Evolutionary conservation across 345 rosid genomes (phyloP).

Genomic region (Leavenworthia alabamica): DNA sequence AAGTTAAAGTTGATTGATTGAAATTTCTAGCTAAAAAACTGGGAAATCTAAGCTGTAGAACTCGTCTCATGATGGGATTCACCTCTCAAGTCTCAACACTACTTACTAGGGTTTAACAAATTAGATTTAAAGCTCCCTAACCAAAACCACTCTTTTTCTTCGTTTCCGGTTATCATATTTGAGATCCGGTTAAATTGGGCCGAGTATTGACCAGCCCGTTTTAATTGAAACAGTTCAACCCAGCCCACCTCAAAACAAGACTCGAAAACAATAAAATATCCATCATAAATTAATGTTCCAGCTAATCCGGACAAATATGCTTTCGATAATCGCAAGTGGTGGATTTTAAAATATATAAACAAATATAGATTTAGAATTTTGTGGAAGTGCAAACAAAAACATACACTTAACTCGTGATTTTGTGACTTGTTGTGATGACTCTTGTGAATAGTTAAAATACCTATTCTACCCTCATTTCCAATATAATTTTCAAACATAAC

Average conservation of each 20-base stretch:
- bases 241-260: not conserved
- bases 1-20: slow-evolving; percentile 10
- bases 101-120: slow-evolving; percentile 27
- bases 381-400: not conserved
- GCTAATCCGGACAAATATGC: slow-evolving; percentile 3
- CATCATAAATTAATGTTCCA: not conserved
- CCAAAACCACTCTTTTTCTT: slow-evolving; percentile 16
- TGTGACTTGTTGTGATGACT: not conserved
- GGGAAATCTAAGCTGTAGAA: slow-evolving; percentile 24
- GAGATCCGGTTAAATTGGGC: not conserved
- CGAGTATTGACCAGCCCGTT: not conserved
- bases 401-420: not conserved
- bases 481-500: slow-evolving; percentile 3
- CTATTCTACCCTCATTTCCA: too few relatives aligned
- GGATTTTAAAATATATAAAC: not conserved
- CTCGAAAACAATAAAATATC: not conserved
- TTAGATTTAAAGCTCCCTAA: too few relatives aligned
- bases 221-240: not conserved
- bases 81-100: not conserved
- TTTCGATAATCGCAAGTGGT: not conserved
- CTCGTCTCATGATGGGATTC: slow-evolving; percentile 33
- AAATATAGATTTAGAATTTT: not conserved
- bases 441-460: not conserved
- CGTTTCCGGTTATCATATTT: not conserved
- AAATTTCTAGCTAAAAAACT: slow-evolving; percentile 10